phyloP scores from a whole-genome alignment of 257 asterid species.

The Ilex asprella region DNA sequence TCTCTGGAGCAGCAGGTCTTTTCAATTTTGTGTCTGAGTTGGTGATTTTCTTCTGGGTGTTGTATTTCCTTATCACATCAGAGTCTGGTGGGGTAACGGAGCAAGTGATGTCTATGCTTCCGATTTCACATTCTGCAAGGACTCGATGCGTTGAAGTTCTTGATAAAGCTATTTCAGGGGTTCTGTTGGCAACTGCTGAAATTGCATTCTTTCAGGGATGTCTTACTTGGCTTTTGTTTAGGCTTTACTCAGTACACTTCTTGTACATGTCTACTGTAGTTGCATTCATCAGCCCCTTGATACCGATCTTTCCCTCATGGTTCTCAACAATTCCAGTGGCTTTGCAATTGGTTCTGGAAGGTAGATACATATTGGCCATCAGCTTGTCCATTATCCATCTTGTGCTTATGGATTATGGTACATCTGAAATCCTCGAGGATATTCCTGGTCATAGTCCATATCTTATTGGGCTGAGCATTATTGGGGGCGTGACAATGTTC shows the following conservation, averaged over 20 bases:
- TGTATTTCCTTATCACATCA: slow-evolving; percentile 81
- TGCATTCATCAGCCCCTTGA: slow-evolving; percentile 67
- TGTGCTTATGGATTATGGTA: slow-evolving; percentile 73
- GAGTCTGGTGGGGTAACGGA: slow-evolving; percentile 98
- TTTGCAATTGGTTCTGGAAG: slow-evolving; percentile 71
- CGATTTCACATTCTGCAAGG: slow-evolving; percentile 66
- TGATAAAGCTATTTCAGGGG: slow-evolving; percentile 81
- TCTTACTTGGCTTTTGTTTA: slow-evolving; percentile 83
- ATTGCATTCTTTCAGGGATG: slow-evolving; percentile 92
- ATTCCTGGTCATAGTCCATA: slow-evolving; percentile 78
- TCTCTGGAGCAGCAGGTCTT: slow-evolving; percentile 89
- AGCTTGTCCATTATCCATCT: slow-evolving; percentile 57
- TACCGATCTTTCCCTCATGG: slow-evolving; percentile 79
- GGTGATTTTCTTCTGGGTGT: slow-evolving; percentile 87
- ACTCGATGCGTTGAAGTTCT: slow-evolving; percentile 79
- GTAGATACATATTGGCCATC: slow-evolving; percentile 55
- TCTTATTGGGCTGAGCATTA: slow-evolving; percentile 92
- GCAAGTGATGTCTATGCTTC: slow-evolving; percentile 81
- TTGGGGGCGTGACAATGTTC: slow-evolving; percentile 97
- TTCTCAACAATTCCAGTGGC: slow-evolving; percentile 86
- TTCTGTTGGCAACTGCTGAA: slow-evolving; percentile 79
- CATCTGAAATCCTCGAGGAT: slow-evolving; percentile 78
- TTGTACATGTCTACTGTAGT: slow-evolving; percentile 80
- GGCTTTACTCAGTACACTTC: slow-evolving; percentile 73
- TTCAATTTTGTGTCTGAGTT: slow-evolving; percentile 69